These are phyloP conservation scores for Vaccinium corymbosum DNA, from an alignment of 148 eudicot species.

Conservation along the genomic window DNA sequence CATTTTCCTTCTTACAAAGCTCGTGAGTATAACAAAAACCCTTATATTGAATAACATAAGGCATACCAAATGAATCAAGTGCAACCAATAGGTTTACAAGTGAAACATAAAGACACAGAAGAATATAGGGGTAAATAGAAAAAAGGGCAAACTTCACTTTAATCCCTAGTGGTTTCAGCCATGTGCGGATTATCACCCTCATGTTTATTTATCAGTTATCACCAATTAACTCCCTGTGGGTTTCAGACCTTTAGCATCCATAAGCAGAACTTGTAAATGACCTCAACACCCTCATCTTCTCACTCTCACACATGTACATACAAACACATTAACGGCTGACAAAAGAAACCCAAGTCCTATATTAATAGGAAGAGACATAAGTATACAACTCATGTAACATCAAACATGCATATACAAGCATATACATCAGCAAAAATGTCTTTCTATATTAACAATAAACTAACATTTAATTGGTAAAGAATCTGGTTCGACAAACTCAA, in stretches of 20 bases:
- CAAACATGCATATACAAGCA: background rate
- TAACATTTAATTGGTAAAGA: background rate
- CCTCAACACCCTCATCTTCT: background rate
- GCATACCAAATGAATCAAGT: background rate
- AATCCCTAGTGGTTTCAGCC: background rate
- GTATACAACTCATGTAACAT: background rate
- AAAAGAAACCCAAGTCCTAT: background rate
- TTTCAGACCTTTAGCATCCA: background rate
- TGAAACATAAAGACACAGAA: background rate
- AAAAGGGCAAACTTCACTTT: background rate
- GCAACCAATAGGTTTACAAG: background rate
- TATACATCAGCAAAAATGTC: background rate
- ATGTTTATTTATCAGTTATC: background rate
- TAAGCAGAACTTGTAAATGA: background rate
- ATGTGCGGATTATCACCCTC: background rate
- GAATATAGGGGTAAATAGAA: background rate
- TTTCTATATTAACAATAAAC: background rate
- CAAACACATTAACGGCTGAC: background rate
- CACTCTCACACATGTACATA: background rate
- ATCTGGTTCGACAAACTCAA: too few relatives aligned
- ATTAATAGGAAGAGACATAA: background rate
- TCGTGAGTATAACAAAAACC: background rate
- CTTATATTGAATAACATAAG: background rate
- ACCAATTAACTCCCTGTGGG: background rate
- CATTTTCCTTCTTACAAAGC: background rate